Conservation (phyloP, 2,329 filamentous ascomycete genomes). For the Sphaerostilbella broomeana region DNA sequence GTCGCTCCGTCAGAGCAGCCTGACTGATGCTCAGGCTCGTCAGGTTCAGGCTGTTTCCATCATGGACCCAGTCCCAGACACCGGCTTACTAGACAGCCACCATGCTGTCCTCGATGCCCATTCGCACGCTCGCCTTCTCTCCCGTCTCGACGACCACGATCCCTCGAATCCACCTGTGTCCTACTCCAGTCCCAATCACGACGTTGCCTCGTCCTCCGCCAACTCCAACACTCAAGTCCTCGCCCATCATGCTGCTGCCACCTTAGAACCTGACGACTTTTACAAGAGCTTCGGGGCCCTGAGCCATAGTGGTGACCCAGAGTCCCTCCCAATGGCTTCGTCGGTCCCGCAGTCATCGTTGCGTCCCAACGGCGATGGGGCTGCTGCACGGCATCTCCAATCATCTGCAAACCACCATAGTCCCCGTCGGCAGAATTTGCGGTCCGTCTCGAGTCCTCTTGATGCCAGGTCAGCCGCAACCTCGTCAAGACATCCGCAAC, state of each 20-base stretch:
- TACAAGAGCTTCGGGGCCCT: conserved; percentile 44
- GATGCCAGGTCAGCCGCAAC: conserved; percentile 34
- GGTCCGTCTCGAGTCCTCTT: conserved; percentile 52
- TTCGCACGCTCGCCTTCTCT: conserved; percentile 24
- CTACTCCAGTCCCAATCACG: conserved; percentile 10
- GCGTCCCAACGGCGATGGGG: conserved; percentile 45
- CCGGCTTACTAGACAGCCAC: conserved; percentile 23
- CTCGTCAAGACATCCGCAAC: conserved; percentile 28
- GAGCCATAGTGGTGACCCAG: conserved; percentile 29
- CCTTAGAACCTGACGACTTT: conserved; percentile 49
- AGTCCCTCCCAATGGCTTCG: conserved; percentile 32
- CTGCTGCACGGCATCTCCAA: conserved; percentile 41
- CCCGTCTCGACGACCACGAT: conserved; percentile 21
- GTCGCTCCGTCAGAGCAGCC: conserved; percentile 34
- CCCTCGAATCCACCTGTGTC: conserved; percentile 9
- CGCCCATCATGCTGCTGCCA: conserved; percentile 32
- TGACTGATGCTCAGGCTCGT: conserved; percentile 40
- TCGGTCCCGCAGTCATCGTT: conserved; percentile 36
- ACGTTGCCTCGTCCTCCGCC: neutral
- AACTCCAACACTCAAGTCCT: conserved; percentile 15
- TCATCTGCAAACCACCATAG: conserved; percentile 34
- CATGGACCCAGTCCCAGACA: conserved; percentile 27
- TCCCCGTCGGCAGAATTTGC: conserved; percentile 36
- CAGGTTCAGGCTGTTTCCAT: conserved; percentile 15
- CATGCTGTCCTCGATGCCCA: conserved; percentile 22